Evolutionary conservation across 495 filamentous ascomycete species (phyloP), one percentile per base, ranked within the genome.

Genomic region (Aspergillus cavernicola): DNA sequence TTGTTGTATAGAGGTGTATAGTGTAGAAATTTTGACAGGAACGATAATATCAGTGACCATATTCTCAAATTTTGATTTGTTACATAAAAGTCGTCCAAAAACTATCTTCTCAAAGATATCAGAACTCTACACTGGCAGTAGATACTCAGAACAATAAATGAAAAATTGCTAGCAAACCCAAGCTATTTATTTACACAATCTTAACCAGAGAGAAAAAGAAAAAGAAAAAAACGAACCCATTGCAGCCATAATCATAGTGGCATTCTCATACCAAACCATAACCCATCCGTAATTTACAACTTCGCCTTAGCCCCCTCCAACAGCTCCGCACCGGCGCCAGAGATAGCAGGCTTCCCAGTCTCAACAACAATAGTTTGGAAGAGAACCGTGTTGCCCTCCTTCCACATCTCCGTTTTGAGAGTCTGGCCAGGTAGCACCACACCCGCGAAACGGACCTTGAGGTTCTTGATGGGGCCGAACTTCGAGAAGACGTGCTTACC

Each of bases 401-500:
- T 96, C 93, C 93, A 98, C 89, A 96, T 95, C 83, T 97, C 93
- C 26, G 92, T 97, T 62, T 84, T 81, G 31, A 98, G 81, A 45
- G 90, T 97, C 82, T 98, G 89, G 6, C 93, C 95, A 1, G 93
- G 95, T 20, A 92, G 60, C 2, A 98, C 93, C 11, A 90, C 86
- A 35, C 93, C 95, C 5, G 90, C 92, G 73, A 98, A 98, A 55
- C 93, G 74, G 6, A 97, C 93, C 81, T 98, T 98, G 69, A 97
- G 82, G 72, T 93, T 97, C 78, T 86, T 89, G 75, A 86, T 95
- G 50, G 79, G 70, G 18, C 93, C 93, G 68, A 83, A 97, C 58
- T 78, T 87, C 68, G 86, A 77, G 67, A 91, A 87, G 38, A 98
- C 83, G 56, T 90, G 89, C 80, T 96, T 97, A 52, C 85, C 89